Conservation (phyloP, 2,329 filamentous ascomycete genomes). For the Venturia asperata region DNA sequence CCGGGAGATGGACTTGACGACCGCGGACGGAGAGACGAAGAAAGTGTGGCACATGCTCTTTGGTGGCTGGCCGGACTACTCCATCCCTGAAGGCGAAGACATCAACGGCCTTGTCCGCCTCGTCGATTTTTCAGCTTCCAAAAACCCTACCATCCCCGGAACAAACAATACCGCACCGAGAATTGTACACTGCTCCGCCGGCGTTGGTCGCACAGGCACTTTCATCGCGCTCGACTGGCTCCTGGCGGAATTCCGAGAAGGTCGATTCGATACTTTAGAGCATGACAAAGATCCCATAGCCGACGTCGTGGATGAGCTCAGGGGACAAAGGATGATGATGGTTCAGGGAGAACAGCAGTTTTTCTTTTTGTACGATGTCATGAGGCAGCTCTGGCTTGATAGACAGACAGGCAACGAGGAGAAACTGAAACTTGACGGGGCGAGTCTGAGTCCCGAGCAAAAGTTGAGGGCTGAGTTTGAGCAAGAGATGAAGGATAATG, state of each 20-base stretch:
- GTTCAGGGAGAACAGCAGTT: slow-evolving; percentile 85
- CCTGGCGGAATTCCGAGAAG: slow-evolving; percentile 70
- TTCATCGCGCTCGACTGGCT: slow-evolving; percentile 96
- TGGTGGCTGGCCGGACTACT: slow-evolving; percentile 83
- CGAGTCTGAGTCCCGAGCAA: slow-evolving; percentile 6
- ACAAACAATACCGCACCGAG: slow-evolving; percentile 42
- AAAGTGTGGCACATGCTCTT: slow-evolving; percentile 80
- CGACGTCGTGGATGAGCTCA: slow-evolving; percentile 68
- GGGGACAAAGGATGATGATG: slow-evolving; percentile 90
- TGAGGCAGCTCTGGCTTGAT: slow-evolving; percentile 67
- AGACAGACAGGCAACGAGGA: slow-evolving; percentile 25
- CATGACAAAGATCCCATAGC: slow-evolving; percentile 62
- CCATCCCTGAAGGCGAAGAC: slow-evolving; percentile 65
- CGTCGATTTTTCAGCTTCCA: slow-evolving; percentile 58
- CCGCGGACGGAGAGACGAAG: slow-evolving; percentile 45
- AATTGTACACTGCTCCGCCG: slow-evolving; percentile 68
- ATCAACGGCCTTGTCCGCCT: slow-evolving; percentile 61
- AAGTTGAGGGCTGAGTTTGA: slow-evolving; percentile 14
- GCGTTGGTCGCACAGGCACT: slow-evolving; percentile 87
- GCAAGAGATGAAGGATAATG: slow-evolving; percentile 17
- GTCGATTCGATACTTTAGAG: slow-evolving; percentile 50
- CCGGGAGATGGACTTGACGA: slow-evolving; percentile 57
- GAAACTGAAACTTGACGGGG: background rate
- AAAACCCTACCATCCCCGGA: slow-evolving; percentile 35
- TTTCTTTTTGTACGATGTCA: slow-evolving; percentile 78